Base-by-base conservation (phyloP, 257 asterid genomes). In the Jacaranda mimosifolia region DNA sequence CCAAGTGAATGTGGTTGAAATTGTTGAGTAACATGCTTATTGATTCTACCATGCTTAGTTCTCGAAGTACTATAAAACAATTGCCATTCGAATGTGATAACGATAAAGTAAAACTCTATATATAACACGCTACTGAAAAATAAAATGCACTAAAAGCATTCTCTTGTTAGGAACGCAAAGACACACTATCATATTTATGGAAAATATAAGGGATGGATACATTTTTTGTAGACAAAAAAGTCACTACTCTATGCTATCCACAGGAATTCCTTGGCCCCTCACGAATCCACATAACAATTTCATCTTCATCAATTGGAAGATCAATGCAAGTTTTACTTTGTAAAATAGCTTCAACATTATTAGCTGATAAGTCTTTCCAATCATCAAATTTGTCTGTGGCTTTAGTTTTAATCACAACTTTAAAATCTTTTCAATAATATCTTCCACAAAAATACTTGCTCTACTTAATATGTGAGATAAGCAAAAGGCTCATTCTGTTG, bases 391-490 rank as follows among this genome's bases (percentile, higher is more conserved):
- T 4, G 45, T 40, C 74, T n/a, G 70, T 63, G 1, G 73, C 21
- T 60, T 19, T 26, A 0, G 65, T 69, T 8, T 32, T 19, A 0
- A 80, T 63, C 2, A 60, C 66, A 13, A 70, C 78, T 62, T 80
- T 46, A 70, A 71, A 75, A 6, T 36, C 66, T 45, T 70, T 5
- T 63, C 71, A 5, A 32, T 21, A 10, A 46, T 63, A 58, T 81
- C 73, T 2, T 46, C 76, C 14, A 79, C 72, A 18, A 78, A 26
- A 78, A 49, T 15, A 72, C 48, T 70, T 75, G 70, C 12, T 70
- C 46, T 6, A 58, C 77, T 76, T 76, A 75, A 15, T 72, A 76
- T 43, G 72, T 60, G 9, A 75, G 73, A n/a, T n/a, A n/a, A 36
- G 53, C 52, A 49, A 81, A 70, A 0, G 78, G 70, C 70, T 79